phyloP scores from a whole-genome alignment of 106 monocot species.

The Gastrodia elata region DNA sequence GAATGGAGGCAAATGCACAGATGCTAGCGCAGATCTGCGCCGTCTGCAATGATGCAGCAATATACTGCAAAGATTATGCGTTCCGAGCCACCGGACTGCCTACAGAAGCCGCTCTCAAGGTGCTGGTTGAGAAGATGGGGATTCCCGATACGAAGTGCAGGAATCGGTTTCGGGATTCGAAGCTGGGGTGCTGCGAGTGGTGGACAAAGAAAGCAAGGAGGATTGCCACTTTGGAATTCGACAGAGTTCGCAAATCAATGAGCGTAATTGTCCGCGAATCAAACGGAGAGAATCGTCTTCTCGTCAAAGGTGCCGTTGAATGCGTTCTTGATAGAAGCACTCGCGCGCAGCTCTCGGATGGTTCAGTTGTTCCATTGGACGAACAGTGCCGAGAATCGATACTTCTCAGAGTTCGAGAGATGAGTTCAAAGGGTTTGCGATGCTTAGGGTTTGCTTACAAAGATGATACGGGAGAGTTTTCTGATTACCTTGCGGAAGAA shows the following conservation, averaged over 20 bases:
- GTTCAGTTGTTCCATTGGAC: slow-evolving; percentile 44
- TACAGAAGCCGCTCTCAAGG: slow-evolving; percentile 88
- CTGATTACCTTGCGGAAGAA: slow-evolving; percentile 40
- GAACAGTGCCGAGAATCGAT: slow-evolving; percentile 33
- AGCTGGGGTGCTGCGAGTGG: slow-evolving; percentile 70
- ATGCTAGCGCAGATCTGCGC: slow-evolving; percentile 61
- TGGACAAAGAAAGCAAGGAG: slow-evolving; percentile 61
- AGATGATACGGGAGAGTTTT: slow-evolving; percentile 57
- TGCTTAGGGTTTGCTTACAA: slow-evolving; percentile 70
- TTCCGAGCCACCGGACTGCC: slow-evolving; percentile 59
- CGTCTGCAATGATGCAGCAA: slow-evolving; percentile 72
- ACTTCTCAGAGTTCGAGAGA: slow-evolving; percentile 39
- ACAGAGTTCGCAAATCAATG: slow-evolving; percentile 65
- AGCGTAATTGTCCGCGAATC: slow-evolving; percentile 51
- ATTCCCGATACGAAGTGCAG: slow-evolving; percentile 42
- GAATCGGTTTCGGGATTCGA: slow-evolving; percentile 15
- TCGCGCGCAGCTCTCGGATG: slow-evolving; percentile 41
- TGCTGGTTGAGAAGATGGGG: slow-evolving; percentile 88
- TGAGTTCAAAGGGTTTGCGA: slow-evolving; percentile 66
- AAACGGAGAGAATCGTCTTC: slow-evolving; percentile 45
- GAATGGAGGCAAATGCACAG: slow-evolving; percentile 48
- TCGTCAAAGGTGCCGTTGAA: slow-evolving; percentile 74
- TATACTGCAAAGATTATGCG: slow-evolving; percentile 36
- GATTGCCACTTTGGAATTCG: slow-evolving; percentile 57
- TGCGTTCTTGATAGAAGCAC: slow-evolving; percentile 50